These are phyloP conservation scores for Papiliotrema nemorosa DNA, from an alignment of 1,284 basidiomycete species.

Conservation along the genomic window DNA sequence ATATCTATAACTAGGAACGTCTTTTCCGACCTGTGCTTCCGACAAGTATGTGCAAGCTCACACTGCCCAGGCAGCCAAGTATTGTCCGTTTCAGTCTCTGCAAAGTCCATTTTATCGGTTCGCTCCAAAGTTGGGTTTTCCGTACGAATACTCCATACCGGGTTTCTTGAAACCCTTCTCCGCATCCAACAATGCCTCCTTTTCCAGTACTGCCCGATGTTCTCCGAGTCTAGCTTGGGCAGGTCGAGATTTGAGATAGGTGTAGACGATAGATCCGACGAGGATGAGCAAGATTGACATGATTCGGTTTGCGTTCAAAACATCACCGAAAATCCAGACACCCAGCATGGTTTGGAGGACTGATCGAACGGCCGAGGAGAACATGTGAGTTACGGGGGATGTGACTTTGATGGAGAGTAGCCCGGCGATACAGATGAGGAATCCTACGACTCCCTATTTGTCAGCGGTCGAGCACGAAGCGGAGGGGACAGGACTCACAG, in stretches of 20 bases:
- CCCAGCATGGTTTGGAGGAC: slow-evolving; percentile 21
- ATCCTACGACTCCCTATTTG: slow-evolving; percentile 20
- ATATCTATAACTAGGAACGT: no score
- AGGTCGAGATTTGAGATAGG: slow-evolving; percentile 9
- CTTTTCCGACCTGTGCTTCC: no score
- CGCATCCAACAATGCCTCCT: neutral
- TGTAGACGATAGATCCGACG: slow-evolving; percentile 10
- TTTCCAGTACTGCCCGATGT: neutral
- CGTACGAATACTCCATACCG: no score
- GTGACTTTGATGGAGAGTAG: slow-evolving; percentile 30
- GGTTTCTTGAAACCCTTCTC: no score
- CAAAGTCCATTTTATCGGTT: no score
- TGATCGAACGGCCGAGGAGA: slow-evolving; percentile 17
- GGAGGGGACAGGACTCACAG: slow-evolving; percentile 9
- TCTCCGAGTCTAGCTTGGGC: neutral
- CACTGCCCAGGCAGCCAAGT: no score
- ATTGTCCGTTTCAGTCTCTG: no score
- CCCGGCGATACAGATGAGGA: slow-evolving; percentile 25
- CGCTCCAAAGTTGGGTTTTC: no score
- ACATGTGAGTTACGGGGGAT: slow-evolving; percentile 30
- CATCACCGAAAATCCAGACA: slow-evolving; percentile 12
- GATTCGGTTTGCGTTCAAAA: slow-evolving; percentile 10
- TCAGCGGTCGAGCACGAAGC: neutral
- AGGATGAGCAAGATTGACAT: slow-evolving; percentile 14
- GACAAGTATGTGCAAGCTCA: no score